phyloP scores from a whole-genome alignment of 2,329 filamentous ascomycete genomes.

The Hypoxylon rubiginosum region DNA sequence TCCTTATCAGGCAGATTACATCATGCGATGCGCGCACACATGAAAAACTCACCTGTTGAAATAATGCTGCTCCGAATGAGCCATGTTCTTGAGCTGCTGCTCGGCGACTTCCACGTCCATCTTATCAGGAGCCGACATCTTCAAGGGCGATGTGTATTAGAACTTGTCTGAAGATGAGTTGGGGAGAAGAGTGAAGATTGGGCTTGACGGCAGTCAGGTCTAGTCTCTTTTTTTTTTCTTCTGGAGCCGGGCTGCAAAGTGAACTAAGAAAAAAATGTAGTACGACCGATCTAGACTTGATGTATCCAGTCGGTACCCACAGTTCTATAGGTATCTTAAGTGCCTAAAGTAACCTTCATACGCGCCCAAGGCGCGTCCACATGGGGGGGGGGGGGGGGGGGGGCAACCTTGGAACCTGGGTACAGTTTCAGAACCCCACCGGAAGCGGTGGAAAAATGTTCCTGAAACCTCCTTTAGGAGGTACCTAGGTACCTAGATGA shows the following conservation, averaged over 20 bases:
- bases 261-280: constrained; percentile 16
- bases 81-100: constrained; percentile 77
- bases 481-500: too few species aligned
- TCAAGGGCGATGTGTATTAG: constrained; percentile 17
- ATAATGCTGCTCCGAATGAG: constrained; percentile 98
- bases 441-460: constrained; percentile 35
- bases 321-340: background rate
- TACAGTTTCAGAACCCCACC: constrained; percentile 23
- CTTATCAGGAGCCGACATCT: constrained; percentile 55
- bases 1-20: constrained; percentile 44
- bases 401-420: background rate
- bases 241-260: constrained; percentile 18
- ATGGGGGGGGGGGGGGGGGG: too few species aligned
- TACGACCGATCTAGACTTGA: constrained; percentile 34
- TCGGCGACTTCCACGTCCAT: constrained; percentile 73
- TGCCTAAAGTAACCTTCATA: constrained; percentile 8
- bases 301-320: constrained; percentile 3
- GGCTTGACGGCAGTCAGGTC: constrained; percentile 26
- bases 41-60: constrained; percentile 84
- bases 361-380: constrained; percentile 35
- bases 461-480: constrained; percentile 10
- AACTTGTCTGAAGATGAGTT: constrained; percentile 24
- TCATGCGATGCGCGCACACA: constrained; percentile 24
- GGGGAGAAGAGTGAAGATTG: constrained; percentile 33
- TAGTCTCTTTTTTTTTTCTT: constrained; percentile 27